Evolutionary conservation across 2,329 filamentous ascomycete species (phyloP), one percentile per base, ranked within the genome.

Genomic region (Colletotrichum liriopes): DNA sequence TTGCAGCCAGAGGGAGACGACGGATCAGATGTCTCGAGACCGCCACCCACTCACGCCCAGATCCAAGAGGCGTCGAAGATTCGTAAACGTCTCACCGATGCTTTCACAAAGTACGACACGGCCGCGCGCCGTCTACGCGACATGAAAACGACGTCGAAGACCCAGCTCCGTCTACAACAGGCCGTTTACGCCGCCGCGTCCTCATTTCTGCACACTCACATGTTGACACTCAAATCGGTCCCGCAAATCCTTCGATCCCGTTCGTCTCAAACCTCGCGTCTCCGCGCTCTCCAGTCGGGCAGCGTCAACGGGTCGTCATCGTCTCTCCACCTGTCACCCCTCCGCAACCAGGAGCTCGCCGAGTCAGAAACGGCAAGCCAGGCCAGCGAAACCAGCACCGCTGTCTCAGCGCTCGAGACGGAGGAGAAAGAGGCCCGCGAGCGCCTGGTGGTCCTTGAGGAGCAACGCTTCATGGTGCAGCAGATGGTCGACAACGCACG

Each of bases 391-490:
- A 81, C 83, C 1, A 89, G 87, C 78, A 90, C 87, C 18, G 84
- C 85, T 0, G 84, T 89, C 1, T 89, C 87, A 12, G 84, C 86
- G 43, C 82, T 97, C 5, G 95, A 97, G 81, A 90, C 89, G 0
- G 94, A 98, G 79, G 95, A 98, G 81, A 96, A 94, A 79, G 90
- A 94, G 26, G 84, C 97, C 1, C 89, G 93, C 20, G 95, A 98
- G 77, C 87, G 91, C 5, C 84, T 98, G 16, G 93, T 96, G 39
- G 92, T 98, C 8, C 86, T 98, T 1, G 94, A 98, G 80, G 95
- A 98, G 82, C 95, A 98, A 81, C 93, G 92, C 74, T 97, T 97
- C 82, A 91, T 98, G 82, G 94, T 98, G 0, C 90, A 92, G 47
- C 91, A 94, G 76, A 97, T 97, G 94, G 90, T 97, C 55, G 90